These are phyloP conservation scores for Albizia julibrissin DNA, from an alignment of 306 rosid genomes.

Conservation along the genomic window DNA sequence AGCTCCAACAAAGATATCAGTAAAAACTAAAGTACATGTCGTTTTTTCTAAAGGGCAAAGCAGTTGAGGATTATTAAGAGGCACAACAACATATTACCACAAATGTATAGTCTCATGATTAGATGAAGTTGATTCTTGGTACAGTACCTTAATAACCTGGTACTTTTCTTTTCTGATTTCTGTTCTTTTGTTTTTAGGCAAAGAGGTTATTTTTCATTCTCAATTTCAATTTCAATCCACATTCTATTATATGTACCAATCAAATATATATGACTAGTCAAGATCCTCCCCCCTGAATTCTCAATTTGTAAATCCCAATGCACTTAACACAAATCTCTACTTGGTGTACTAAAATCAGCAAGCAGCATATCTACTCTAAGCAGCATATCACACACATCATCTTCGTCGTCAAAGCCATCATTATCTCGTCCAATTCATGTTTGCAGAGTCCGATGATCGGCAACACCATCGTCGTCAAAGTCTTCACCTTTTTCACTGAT, in stretches of 20 bases:
- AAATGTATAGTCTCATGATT: not conserved
- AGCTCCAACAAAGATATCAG: not conserved
- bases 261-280: not conserved
- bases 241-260: not conserved
- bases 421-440: no score
- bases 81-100: not conserved
- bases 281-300: no score
- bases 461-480: no score
- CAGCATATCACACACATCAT: no score
- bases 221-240: not conserved
- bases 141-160: not conserved
- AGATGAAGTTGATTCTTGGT: not conserved
- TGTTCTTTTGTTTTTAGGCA: no score
- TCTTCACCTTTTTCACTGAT: no score
- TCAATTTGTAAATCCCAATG: not conserved
- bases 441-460: no score
- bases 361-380: not conserved
- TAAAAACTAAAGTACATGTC: not conserved
- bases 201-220: not conserved
- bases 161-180: no score
- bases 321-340: not conserved
- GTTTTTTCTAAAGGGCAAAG: not conserved
- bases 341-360: not conserved
- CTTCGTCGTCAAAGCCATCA: no score
- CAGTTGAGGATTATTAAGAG: not conserved